Conservation (phyloP, 768 basidiomycete species). For the Suillus occidentalis region DNA sequence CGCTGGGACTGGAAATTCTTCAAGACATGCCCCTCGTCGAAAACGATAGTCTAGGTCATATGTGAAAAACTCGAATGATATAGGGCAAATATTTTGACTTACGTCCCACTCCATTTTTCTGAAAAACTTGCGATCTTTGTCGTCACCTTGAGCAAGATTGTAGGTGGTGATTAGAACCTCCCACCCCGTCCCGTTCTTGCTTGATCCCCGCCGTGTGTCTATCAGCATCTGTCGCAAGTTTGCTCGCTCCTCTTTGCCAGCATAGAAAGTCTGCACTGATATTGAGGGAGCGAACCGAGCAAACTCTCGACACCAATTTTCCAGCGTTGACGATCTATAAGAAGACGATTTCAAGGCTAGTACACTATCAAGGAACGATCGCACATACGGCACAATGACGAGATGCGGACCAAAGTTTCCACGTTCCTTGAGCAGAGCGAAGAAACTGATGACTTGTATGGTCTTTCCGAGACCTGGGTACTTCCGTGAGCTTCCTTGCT, state of each 20-base stretch:
- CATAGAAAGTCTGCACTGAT: slow-evolving; percentile 90
- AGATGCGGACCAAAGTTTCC: slow-evolving; percentile 85
- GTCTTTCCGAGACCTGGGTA: slow-evolving; percentile 92
- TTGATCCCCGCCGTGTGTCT: slow-evolving; percentile 52
- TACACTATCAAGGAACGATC: not conserved
- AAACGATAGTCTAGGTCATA: slow-evolving; percentile 75
- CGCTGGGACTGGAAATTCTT: slow-evolving; percentile 99
- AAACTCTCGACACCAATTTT: slow-evolving; percentile 99
- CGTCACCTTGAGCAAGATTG: slow-evolving; percentile 86
- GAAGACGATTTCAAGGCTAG: slow-evolving; percentile 1
- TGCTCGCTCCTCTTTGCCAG: slow-evolving; percentile 82
- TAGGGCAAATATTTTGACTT: slow-evolving; percentile 32
- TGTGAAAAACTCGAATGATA: not conserved
- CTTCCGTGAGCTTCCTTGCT: slow-evolving; percentile 11
- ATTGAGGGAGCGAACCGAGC: slow-evolving; percentile 85
- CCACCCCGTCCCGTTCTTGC: slow-evolving; percentile 61
- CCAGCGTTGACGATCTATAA: slow-evolving; percentile 86
- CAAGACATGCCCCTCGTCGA: slow-evolving; percentile 95
- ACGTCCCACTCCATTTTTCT: slow-evolving; percentile 91
- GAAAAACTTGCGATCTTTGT: slow-evolving; percentile 91
- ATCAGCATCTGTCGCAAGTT: slow-evolving; percentile 70
- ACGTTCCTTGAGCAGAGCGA: slow-evolving; percentile 82
- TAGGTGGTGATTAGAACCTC: slow-evolving; percentile 97
- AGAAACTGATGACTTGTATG: slow-evolving; percentile 96
- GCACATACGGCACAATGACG: slow-evolving; percentile 88